These are phyloP conservation scores for Aspergillus brunneoviolaceus DNA, from an alignment of 2,329 filamentous ascomycete genomes.

Conservation along the genomic window DNA sequence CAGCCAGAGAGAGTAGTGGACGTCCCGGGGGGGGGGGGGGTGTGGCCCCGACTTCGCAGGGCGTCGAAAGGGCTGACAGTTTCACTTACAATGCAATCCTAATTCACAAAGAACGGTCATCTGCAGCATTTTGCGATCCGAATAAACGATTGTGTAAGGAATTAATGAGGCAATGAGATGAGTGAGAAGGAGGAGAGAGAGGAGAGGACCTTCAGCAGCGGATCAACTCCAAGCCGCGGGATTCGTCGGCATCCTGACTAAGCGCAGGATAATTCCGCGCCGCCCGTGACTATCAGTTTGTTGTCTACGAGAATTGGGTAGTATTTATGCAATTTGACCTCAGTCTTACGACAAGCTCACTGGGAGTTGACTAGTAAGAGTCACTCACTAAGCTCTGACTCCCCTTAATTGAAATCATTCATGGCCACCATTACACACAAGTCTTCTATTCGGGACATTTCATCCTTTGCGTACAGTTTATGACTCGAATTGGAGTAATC, in stretches of 20 bases:
- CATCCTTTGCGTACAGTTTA: background rate
- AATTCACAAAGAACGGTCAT: conserved; percentile 21
- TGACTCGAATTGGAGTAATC: background rate
- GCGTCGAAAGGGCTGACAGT: background rate
- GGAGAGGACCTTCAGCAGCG: conserved; percentile 14
- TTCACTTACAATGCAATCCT: conserved; percentile 23
- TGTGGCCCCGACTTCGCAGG: background rate
- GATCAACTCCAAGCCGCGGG: conserved; percentile 24
- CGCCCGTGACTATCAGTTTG: background rate
- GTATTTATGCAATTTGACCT: background rate
- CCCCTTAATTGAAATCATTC: background rate
- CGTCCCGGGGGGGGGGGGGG: no score
- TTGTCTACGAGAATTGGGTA: background rate
- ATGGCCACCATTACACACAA: background rate
- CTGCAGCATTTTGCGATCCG: conserved; percentile 24
- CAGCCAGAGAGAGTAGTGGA: conserved; percentile 8
- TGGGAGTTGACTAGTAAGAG: background rate
- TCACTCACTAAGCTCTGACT: background rate
- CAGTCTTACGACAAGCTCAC: background rate
- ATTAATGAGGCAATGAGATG: conserved; percentile 9
- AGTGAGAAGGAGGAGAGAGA: conserved; percentile 7
- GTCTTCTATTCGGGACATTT: background rate
- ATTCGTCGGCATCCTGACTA: conserved; percentile 18
- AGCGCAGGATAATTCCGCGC: conserved; percentile 10
- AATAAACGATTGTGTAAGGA: conserved; percentile 8